phyloP scores from a whole-genome alignment of 257 asterid species.

The Rehmannia glutinosa region DNA sequence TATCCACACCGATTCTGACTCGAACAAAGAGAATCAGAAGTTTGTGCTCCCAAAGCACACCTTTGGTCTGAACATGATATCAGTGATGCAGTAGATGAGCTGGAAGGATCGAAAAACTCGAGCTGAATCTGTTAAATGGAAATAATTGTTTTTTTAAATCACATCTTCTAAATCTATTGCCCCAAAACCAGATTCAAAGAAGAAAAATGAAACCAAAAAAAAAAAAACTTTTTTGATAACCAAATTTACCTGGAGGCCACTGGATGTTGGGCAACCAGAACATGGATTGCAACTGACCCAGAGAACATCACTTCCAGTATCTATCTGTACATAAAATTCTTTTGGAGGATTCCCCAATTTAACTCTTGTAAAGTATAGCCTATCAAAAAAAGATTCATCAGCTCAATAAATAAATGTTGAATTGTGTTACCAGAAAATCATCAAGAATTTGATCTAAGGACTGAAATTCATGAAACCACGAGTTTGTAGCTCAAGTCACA shows the following conservation, averaged over 20 bases:
- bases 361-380: constrained; percentile 88
- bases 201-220: neutral
- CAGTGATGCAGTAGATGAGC: constrained; percentile 53
- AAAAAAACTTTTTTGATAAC: neutral
- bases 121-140: constrained; percentile 56
- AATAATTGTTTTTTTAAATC: neutral
- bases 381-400: constrained; percentile 27
- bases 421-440: neutral
- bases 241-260: constrained; percentile 75
- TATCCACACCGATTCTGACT: constrained; percentile 69
- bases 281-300: constrained; percentile 95
- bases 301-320: constrained; percentile 95
- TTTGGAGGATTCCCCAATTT: constrained; percentile 83
- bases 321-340: constrained; percentile 93
- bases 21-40: constrained; percentile 64
- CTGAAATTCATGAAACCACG: constrained; percentile 5
- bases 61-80: constrained; percentile 81
- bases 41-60: constrained; percentile 62
- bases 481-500: no score
- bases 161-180: neutral
- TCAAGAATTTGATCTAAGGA: constrained; percentile 9
- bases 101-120: constrained; percentile 79
- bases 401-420: neutral
- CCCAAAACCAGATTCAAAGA: constrained; percentile 1
- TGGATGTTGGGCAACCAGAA: constrained; percentile 87